Evolutionary conservation across 495 filamentous ascomycete genomes (phyloP), one percentile per base, ranked within the genome.

Genomic region (Pseudevernia furfuracea): DNA sequence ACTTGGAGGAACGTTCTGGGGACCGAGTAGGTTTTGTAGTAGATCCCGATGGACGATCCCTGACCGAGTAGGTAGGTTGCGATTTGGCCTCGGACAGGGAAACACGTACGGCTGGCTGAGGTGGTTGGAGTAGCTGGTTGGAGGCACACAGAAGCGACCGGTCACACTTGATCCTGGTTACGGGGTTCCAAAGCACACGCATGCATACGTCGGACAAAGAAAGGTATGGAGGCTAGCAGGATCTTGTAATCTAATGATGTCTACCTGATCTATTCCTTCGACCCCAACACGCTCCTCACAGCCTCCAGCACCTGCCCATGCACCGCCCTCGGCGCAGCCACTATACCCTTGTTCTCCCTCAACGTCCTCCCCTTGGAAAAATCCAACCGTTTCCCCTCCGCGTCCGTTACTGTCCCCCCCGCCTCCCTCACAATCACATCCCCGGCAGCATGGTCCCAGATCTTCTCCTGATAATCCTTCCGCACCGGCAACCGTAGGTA

Each of bases 361-460:
- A 99, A 78, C 60, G 92, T 97, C 75, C 93, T 82, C 60, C 94
- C 94, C 61, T 85, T 81, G 66, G 86, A 84, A 71, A 97, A 97
- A 72, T 97, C 87, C 67, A 99, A 78, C 46, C 82, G 77, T 69
- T 86, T 85, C 53, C 93, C 92, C 66, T 85, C 82, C 61, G 86
- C 87, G 75, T 96, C 94, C 23, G 89, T 95, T 41, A 98, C 94
- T 70, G 88, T 79, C 32, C 93, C 95, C 58, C 95, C 94, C 7
- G 95, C 92, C 75, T 99, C 94, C 57, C 91, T 82, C 15, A 96
- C 92, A 69, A 99, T 92, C 59, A 99, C 75, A 66, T 95, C 92
- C 41, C 94, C 94, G n/a, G 91, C 93, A 38, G 93, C 95, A 76
- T 99, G 94, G 73, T 99, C 94, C 94, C 94, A 99, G 68, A 99